Conservation (phyloP, 495 filamentous ascomycete genomes). For the Hypoxylon crocopeplum region DNA sequence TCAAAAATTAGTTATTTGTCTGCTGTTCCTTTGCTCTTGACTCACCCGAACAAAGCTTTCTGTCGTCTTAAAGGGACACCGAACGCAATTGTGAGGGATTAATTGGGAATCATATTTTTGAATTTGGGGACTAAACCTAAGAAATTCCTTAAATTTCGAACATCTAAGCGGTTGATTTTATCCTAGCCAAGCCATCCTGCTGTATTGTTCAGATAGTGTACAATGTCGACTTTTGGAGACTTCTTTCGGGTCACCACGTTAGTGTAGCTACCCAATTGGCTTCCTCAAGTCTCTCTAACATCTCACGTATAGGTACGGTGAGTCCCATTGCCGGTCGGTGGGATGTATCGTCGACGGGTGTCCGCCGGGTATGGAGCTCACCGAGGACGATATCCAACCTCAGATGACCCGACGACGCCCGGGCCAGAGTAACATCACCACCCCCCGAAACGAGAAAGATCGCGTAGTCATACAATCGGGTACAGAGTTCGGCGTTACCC, state of each 20-base stretch:
- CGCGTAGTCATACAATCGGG: constrained; percentile 91
- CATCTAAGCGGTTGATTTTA: not conserved
- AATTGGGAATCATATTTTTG: too few species aligned
- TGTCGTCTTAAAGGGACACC: constrained; percentile 6
- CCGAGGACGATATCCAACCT: constrained; percentile 90
- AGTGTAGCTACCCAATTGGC: constrained; percentile 40
- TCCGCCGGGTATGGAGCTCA: constrained; percentile 88
- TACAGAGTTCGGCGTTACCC: constrained; percentile 88
- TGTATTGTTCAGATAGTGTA: constrained; percentile 5
- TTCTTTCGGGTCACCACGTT: constrained; percentile 87
- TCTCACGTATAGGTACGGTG: constrained; percentile 70
- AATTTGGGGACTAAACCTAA: too few species aligned
- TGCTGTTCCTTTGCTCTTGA: constrained; percentile 15
- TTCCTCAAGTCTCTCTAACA: constrained; percentile 13
- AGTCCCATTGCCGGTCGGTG: constrained; percentile 90
- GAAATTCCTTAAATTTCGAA: not conserved
- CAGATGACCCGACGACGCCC: constrained; percentile 92
- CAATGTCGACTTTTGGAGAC: constrained; percentile 91
- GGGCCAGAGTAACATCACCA: constrained; percentile 89
- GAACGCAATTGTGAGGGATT: too few species aligned
- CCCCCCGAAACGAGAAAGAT: constrained; percentile 93
- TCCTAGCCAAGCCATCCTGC: not conserved
- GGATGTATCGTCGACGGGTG: constrained; percentile 88
- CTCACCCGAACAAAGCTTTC: constrained; percentile 28
- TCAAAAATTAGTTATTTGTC: constrained; percentile 11